Conservation (phyloP, 2,329 filamentous ascomycete species). For the Aspergillus sp. region DNA sequence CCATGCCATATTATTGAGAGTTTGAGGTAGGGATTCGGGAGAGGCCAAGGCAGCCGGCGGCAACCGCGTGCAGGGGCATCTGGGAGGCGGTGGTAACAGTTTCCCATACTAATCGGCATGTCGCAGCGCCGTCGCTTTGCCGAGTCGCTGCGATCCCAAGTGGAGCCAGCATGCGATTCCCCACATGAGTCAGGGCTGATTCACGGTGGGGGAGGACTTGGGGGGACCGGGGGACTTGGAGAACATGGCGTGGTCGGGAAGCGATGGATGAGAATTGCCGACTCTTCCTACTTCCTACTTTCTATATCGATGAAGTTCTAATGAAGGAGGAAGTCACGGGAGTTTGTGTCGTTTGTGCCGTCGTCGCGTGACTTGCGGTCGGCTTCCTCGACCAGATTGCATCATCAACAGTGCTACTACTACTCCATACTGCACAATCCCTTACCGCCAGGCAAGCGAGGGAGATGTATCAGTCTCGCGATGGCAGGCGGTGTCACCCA, state of each 20-base stretch:
- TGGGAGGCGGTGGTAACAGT: neutral
- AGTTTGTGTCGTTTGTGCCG: too few relatives aligned
- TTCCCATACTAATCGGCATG: slow-evolving; percentile 23
- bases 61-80: neutral
- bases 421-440: neutral
- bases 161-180: slow-evolving; percentile 16
- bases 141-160: slow-evolving; percentile 13
- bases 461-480: neutral
- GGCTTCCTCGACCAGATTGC: too few relatives aligned
- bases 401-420: too few relatives aligned
- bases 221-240: neutral
- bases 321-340: too few relatives aligned
- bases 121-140: slow-evolving; percentile 22
- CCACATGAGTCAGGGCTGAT: slow-evolving; percentile 36
- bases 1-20: neutral
- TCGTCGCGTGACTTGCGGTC: too few relatives aligned
- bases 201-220: slow-evolving; percentile 19
- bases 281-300: neutral
- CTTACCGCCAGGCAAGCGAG: neutral
- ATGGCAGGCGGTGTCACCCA: neutral
- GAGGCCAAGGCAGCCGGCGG: too few relatives aligned
- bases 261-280: neutral
- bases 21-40: too few relatives aligned
- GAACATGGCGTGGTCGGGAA: neutral
- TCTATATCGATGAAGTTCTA: too few relatives aligned